Base-by-base conservation (phyloP, 805 yeast genomes). In the Yamadazyma akitaensis region DNA sequence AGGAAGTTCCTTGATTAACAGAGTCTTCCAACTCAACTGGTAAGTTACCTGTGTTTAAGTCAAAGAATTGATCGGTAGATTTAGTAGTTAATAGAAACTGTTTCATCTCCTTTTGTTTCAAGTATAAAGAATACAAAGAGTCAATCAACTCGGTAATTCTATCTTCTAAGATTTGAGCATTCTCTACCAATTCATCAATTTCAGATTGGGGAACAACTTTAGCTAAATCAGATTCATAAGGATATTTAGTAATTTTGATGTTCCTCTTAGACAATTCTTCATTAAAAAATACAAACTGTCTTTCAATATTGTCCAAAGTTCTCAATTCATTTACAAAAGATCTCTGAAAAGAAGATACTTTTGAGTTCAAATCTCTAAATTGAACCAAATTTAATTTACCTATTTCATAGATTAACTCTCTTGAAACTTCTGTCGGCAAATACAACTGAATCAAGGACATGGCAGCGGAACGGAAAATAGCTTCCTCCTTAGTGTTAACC, bases 371-470 rank as follows among this genome's bases (percentile, higher is more conserved):
- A 65, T 94, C 99, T 43, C 96, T 75, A 64, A 94, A 89, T 60
- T 95, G 97, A 24, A 94, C 79, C 50, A 81, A 71, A 21, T 96
- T 95, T 62, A 88, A 72, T 54, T 88, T 89, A 4, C 99, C 99
- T 32, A 94, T 72, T 24, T 88, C 80, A 48, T 88, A 80, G n/a
- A 90, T 84, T 33, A 89, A 81, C 49, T 90, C 96, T 52, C 97
- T 75, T 7, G 96, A 81, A 37, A 87, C 84, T 67, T 94, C 99
- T 24, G 88, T 82, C 8, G 98, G 92, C 49, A 94, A 81, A 65
- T 88, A 92, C 56, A 94, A 75, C 72, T 94, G 97, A 44, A 92
- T 86, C 57, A 91, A 79, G 41, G 96, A 81, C 98, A 94, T 95
- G 60, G 88, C 96, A 84, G 98, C 98, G 48, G 98, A 91, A 66